phyloP scores from a whole-genome alignment of 306 rosid genomes.

The Citrullus amarus region DNA sequence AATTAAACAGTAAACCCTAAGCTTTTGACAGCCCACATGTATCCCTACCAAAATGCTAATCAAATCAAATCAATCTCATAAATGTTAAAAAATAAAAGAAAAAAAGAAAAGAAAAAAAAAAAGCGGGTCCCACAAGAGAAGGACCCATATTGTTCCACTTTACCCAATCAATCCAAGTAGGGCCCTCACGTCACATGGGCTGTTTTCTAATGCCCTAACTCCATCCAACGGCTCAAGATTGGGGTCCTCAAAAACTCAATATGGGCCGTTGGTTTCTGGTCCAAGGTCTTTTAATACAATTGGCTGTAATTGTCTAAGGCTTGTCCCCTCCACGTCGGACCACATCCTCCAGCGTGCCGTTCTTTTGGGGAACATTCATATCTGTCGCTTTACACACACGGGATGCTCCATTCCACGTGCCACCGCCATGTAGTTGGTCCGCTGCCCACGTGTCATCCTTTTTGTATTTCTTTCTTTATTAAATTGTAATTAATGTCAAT shows the following conservation, averaged over 20 bases:
- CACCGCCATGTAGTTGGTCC: neutral
- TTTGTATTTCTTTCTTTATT: neutral
- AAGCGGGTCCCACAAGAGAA: neutral
- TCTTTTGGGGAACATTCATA: slow-evolving; percentile 20
- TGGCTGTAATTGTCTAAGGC: slow-evolving; percentile 23
- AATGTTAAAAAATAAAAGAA: neutral
- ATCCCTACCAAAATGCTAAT: neutral
- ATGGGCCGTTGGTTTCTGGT: slow-evolving; percentile 31
- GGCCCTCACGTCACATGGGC: slow-evolving; percentile 36
- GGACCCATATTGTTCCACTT: neutral
- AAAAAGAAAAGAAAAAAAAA: neutral
- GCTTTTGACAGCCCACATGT: neutral
- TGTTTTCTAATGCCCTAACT: slow-evolving; percentile 7
- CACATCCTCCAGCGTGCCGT: slow-evolving; percentile 21
- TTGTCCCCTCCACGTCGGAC: slow-evolving; percentile 34
- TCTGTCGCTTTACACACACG: slow-evolving; percentile 14
- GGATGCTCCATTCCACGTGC: neutral
- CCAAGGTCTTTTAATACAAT: slow-evolving; percentile 21
- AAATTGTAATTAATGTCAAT: neutral
- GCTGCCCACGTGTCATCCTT: neutral
- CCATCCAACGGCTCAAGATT: slow-evolving; percentile 34
- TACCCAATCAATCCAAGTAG: slow-evolving; percentile 11
- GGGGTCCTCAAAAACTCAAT: slow-evolving; percentile 10
- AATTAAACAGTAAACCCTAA: neutral
- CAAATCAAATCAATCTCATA: neutral